These are phyloP conservation scores for Corymbia calophylla DNA, from an alignment of 441 rosid genomes.

Conservation along the genomic window DNA sequence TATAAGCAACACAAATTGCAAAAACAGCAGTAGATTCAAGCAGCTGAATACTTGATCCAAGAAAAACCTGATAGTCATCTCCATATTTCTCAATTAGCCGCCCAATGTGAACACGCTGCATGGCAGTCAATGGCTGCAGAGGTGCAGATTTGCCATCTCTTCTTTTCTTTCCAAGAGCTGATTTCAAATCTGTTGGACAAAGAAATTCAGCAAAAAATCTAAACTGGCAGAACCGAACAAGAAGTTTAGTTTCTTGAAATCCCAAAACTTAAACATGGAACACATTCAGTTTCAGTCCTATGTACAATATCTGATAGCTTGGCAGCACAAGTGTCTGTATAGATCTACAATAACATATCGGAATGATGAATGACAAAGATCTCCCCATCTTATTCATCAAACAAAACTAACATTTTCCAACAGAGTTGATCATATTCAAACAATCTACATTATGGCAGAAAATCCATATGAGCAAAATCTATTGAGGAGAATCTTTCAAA, in stretches of 20 bases:
- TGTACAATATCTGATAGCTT: not conserved
- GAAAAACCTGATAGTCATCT: conserved; percentile 62
- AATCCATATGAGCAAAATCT: not conserved
- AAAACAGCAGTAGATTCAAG: conserved; percentile 16
- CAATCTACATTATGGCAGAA: not conserved
- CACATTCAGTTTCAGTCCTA: not conserved
- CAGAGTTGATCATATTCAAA: not conserved
- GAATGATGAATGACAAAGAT: not conserved
- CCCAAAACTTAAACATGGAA: not conserved
- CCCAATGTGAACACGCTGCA: conserved; percentile 57
- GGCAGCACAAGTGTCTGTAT: not conserved
- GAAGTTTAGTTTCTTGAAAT: not conserved
- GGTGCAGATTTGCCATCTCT: conserved; percentile 76
- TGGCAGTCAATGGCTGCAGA: conserved; percentile 66
- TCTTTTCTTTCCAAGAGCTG: conserved; percentile 81
- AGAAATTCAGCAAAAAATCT: not conserved
- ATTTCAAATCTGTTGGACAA: conserved; percentile 61
- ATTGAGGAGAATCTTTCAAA: not conserved
- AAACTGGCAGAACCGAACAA: not conserved
- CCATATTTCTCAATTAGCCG: conserved; percentile 65
- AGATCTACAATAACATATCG: not conserved
- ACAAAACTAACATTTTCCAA: not conserved
- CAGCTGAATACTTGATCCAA: conserved; percentile 50
- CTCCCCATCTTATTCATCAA: not conserved
- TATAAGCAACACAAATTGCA: conserved; percentile 3